These are phyloP conservation scores for Hypoxylon sp. DNA, from an alignment of 2,329 filamentous ascomycete genomes.

Conservation along the genomic window DNA sequence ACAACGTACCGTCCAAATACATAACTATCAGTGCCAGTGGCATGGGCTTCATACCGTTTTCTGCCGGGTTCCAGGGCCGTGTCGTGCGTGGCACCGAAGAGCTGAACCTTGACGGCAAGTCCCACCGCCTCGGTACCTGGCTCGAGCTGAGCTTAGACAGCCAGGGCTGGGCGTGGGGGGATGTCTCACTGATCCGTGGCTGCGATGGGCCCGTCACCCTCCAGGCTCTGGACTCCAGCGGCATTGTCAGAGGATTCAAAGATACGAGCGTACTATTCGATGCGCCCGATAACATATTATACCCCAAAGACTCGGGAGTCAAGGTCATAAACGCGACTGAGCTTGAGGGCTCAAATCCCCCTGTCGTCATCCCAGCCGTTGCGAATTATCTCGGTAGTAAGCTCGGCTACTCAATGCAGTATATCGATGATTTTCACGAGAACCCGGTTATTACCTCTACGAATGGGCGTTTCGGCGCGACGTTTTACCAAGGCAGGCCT, in stretches of 20 bases:
- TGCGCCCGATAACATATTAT: conserved; percentile 11
- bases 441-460: conserved; percentile 41
- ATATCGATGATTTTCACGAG: conserved; percentile 45
- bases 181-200: conserved; percentile 45
- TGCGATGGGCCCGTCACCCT: conserved; percentile 41
- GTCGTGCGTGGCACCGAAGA: conserved; percentile 37
- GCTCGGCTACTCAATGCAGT: conserved; percentile 34
- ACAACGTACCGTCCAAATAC: conserved; percentile 36
- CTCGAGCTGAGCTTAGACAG: conserved; percentile 38
- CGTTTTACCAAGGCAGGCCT: conserved; percentile 35
- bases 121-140: conserved; percentile 41
- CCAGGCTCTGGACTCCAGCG: conserved; percentile 20
- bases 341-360: neutral
- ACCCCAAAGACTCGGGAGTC: conserved; percentile 22
- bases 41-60: conserved; percentile 36
- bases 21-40: conserved; percentile 21
- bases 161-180: conserved; percentile 26
- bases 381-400: conserved; percentile 31
- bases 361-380: conserved; percentile 1
- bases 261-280: conserved; percentile 17
- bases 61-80: conserved; percentile 40
- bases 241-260: conserved; percentile 32
- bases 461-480: conserved; percentile 36
- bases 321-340: conserved; percentile 33
- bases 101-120: conserved; percentile 33